Percentiles rank a stretch among this genome's conserved stretches.
These are phyloP conservation scores for Berberis vulgaris DNA, from an alignment of 164 flowering plant genomes.

Conservation along the genomic window DNA sequence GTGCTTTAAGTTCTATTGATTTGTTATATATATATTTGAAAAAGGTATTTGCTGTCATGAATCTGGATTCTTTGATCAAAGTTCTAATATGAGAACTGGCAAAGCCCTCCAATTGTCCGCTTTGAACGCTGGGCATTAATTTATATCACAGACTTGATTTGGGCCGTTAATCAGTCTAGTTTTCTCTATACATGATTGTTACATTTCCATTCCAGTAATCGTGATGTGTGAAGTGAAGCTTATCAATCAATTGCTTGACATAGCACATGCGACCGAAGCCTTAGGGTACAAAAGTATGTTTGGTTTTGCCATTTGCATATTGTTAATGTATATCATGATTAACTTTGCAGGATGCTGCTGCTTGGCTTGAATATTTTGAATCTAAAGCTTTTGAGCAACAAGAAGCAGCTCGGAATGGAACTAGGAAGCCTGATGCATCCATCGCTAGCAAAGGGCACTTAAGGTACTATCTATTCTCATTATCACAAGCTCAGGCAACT, in stretches of 20 bases:
- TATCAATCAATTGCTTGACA: background rate
- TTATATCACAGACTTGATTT: no score
- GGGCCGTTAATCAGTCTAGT: no score
- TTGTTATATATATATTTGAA: no score
- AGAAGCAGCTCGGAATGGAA: slow-evolving; percentile 99
- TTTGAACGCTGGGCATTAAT: no score
- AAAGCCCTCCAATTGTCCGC: no score
- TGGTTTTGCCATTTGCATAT: background rate
- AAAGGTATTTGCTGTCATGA: no score
- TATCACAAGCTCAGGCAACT: background rate
- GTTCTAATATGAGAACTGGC: no score
- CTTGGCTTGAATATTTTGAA: slow-evolving; percentile 99
- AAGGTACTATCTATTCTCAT: slow-evolving; percentile 38
- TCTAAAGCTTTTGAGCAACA: slow-evolving; percentile 99
- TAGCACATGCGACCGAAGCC: background rate
- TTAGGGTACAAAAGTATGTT: background rate
- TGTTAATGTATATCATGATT: background rate
- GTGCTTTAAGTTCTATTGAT: no score
- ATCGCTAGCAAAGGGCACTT: slow-evolving; percentile 99
- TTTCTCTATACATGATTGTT: no score
- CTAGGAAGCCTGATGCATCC: slow-evolving; percentile 95
- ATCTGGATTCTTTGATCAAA: no score
- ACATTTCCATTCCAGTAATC: no score
- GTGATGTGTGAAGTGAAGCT: no score
- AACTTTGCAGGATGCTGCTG: slow-evolving; percentile 91